These are phyloP conservation scores for Amphicarpaea edgeworthii DNA, from an alignment of 306 rosid species.

Conservation along the genomic window DNA sequence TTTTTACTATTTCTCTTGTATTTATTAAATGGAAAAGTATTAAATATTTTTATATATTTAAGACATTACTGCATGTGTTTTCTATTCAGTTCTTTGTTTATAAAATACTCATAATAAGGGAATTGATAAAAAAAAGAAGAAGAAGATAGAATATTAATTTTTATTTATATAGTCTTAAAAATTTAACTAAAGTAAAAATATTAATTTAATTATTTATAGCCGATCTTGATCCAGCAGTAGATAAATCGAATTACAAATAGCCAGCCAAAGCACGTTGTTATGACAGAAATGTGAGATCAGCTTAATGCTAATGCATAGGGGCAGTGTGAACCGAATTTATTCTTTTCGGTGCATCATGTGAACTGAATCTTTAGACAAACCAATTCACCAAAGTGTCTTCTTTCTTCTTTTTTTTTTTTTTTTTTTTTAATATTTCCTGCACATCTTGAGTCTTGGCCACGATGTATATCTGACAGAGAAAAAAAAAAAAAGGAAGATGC, in stretches of 20 bases:
- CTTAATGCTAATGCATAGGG: neutral
- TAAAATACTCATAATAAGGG: neutral
- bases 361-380: constrained; percentile 24
- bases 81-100: neutral
- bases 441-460: too few relatives aligned
- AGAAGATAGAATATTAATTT: too few relatives aligned
- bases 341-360: neutral
- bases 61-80: neutral
- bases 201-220: neutral
- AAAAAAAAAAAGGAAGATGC: too few relatives aligned
- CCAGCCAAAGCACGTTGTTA: neutral
- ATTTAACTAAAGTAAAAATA: neutral
- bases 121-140: too few relatives aligned
- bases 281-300: constrained; percentile 28
- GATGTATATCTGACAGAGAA: too few relatives aligned
- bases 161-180: too few relatives aligned
- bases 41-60: neutral
- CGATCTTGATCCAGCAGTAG: neutral
- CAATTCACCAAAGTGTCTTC: neutral
- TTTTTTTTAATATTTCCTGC: neutral
- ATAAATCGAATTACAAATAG: neutral
- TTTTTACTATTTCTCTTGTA: too few relatives aligned
- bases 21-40: too few relatives aligned
- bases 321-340: constrained; percentile 4
- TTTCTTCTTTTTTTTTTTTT: too few relatives aligned